Evolutionary conservation across 2,329 filamentous ascomycete species (phyloP).

Genomic region (Ophiocordyceps robertsii): DNA sequence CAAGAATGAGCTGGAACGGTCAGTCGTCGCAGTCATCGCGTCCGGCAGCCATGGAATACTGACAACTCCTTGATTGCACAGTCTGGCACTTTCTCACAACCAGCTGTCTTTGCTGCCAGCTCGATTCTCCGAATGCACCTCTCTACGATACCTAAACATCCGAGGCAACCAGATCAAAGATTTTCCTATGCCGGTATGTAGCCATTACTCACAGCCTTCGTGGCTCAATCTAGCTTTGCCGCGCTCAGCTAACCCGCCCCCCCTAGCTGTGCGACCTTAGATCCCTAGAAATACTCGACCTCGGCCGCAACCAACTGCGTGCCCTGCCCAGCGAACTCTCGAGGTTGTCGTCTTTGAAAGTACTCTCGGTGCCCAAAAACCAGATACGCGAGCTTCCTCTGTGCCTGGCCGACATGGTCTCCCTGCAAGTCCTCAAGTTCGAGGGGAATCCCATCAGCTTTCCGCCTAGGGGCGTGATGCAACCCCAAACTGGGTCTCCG

Average conservation of each 20-base stretch:
- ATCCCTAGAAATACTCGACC: conserved; percentile 82
- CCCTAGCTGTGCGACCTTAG: conserved; percentile 69
- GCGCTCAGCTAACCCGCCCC: background rate
- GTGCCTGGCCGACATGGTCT: conserved; percentile 79
- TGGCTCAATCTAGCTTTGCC: background rate
- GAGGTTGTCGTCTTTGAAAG: conserved; percentile 73
- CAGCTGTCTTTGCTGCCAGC: conserved; percentile 54
- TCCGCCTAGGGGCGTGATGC: conserved; percentile 57
- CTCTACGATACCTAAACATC: conserved; percentile 68
- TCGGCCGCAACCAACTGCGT: conserved; percentile 76
- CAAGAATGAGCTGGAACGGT: conserved; percentile 62
- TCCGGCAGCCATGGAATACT: conserved; percentile 3
- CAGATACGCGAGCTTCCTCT: conserved; percentile 72
- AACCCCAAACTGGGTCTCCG: conserved; percentile 40
- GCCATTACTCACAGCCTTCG: conserved; percentile 2
- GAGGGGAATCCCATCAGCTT: conserved; percentile 78
- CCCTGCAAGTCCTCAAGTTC: conserved; percentile 77
- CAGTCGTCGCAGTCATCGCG: conserved; percentile 10
- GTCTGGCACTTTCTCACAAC: conserved; percentile 72
- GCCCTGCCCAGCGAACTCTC: conserved; percentile 66
- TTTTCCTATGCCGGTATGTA: conserved; percentile 41
- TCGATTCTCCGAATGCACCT: conserved; percentile 63
- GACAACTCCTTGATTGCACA: conserved; percentile 18
- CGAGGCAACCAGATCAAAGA: conserved; percentile 60
- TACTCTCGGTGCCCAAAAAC: conserved; percentile 78